These are phyloP conservation scores for Prunus mongolica DNA, from an alignment of 306 rosid genomes.

Conservation along the genomic window DNA sequence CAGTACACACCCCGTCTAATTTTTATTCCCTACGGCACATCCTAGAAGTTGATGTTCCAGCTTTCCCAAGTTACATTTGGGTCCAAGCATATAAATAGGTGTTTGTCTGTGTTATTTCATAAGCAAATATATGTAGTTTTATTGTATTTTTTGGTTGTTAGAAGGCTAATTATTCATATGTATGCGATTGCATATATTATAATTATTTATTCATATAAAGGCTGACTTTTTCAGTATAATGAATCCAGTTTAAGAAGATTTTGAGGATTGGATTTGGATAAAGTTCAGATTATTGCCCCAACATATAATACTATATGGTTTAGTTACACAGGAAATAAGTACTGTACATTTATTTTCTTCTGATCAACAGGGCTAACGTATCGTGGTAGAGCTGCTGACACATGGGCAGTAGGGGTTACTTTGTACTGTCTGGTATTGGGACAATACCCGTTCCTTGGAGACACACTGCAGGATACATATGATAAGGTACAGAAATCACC, in stretches of 20 bases:
- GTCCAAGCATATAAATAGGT: background rate
- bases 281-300: background rate
- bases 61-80: background rate
- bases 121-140: background rate
- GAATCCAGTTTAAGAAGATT: background rate
- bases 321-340: background rate
- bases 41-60: background rate
- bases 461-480: constrained; percentile 94
- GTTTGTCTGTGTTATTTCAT: background rate
- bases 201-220: background rate
- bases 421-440: constrained; percentile 91
- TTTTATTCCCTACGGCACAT: background rate
- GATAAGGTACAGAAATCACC: constrained; percentile 57
- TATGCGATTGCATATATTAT: background rate
- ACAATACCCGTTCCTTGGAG: constrained; percentile 92
- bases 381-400: constrained; percentile 83
- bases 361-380: constrained; percentile 62
- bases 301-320: no score
- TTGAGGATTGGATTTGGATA: background rate
- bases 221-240: background rate
- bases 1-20: background rate
- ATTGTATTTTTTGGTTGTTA: background rate
- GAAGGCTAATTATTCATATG: background rate
- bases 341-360: background rate
- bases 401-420: constrained; percentile 98